phyloP scores from a whole-genome alignment of 768 basidiomycete genomes.

The Auricularia heimuer region DNA sequence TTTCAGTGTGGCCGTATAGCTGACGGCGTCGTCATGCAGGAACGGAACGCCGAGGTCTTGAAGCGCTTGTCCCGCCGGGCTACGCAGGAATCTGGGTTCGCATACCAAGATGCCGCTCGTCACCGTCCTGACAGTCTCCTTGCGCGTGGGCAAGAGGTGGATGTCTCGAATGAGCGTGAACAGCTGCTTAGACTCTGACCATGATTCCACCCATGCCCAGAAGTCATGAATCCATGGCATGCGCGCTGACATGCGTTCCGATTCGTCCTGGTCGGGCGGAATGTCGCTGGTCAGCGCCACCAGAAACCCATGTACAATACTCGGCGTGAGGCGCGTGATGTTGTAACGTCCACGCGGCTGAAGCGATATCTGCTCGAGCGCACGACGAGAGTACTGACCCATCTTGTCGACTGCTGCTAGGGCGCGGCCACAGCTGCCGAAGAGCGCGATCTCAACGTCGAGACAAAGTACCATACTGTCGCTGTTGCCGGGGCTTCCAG shows the following conservation, averaged over 20 bases:
- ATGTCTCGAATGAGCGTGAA: slow-evolving; percentile 17
- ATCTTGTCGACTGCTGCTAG: slow-evolving; percentile 21
- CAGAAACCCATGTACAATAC: slow-evolving; percentile 17
- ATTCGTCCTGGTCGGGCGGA: slow-evolving; percentile 15
- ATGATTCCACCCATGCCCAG: slow-evolving; percentile 34
- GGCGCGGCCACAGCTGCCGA: not conserved
- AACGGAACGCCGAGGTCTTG: slow-evolving; percentile 31
- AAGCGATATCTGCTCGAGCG: slow-evolving; percentile 15
- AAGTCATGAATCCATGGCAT: slow-evolving; percentile 31
- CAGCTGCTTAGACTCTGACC: slow-evolving; percentile 14
- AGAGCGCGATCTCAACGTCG: not conserved
- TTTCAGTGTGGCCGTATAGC: slow-evolving; percentile 30
- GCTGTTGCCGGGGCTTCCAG: not conserved
- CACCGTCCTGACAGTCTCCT: slow-evolving; percentile 13
- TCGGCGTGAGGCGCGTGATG: slow-evolving; percentile 18
- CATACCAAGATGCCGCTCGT: slow-evolving; percentile 15
- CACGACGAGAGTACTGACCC: slow-evolving; percentile 20
- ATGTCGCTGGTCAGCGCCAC: slow-evolving; percentile 23
- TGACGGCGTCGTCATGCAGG: slow-evolving; percentile 18
- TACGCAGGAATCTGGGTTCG: slow-evolving; percentile 13
- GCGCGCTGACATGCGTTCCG: slow-evolving; percentile 8
- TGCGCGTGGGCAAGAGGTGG: slow-evolving; percentile 26
- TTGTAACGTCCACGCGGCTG: not conserved
- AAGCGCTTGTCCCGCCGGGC: slow-evolving; percentile 19
- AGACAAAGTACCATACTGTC: not conserved